phyloP scores from a whole-genome alignment of 805 yeast genomes.

The Nakazawaea siamensis region DNA sequence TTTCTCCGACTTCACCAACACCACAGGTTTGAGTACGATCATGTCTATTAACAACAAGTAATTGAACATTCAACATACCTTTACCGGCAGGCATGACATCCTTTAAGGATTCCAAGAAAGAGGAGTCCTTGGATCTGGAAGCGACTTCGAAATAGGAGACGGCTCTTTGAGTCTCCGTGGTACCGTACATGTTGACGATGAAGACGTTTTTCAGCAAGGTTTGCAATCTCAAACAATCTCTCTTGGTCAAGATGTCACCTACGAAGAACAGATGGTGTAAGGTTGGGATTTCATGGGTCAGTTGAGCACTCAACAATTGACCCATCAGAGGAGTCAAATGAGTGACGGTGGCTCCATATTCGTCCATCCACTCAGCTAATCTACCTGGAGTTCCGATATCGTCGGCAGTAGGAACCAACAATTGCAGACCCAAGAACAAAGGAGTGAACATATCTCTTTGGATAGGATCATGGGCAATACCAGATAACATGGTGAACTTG shows the following conservation, averaged over 20 bases:
- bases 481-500: slow-evolving; percentile 93
- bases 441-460: slow-evolving; percentile 99
- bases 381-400: slow-evolving; percentile 99
- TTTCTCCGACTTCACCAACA: slow-evolving; percentile 98
- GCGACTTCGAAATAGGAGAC: slow-evolving; percentile 91
- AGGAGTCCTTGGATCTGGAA: slow-evolving; percentile 57
- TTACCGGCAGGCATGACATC: slow-evolving; percentile 98
- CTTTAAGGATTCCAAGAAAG: slow-evolving; percentile 74
- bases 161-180: slow-evolving; percentile 98
- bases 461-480: slow-evolving; percentile 98
- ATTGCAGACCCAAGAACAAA: slow-evolving; percentile 86
- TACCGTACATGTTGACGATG: slow-evolving; percentile 98
- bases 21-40: slow-evolving; percentile 91
- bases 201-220: slow-evolving; percentile 81
- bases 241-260: slow-evolving; percentile 93
- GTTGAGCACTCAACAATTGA: slow-evolving; percentile 92
- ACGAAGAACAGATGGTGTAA: slow-evolving; percentile 97
- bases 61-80: slow-evolving; percentile 94
- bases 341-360: slow-evolving; percentile 86
- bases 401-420: slow-evolving; percentile 90
- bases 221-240: slow-evolving; percentile 92
- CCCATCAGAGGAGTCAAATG: slow-evolving; percentile 99
- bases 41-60: slow-evolving; percentile 85
- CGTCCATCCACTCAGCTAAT: slow-evolving; percentile 95
- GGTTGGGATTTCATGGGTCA: slow-evolving; percentile 73